phyloP scores from a whole-genome alignment of 2,329 filamentous ascomycete species.

The Arthrobotrys musiformis region DNA sequence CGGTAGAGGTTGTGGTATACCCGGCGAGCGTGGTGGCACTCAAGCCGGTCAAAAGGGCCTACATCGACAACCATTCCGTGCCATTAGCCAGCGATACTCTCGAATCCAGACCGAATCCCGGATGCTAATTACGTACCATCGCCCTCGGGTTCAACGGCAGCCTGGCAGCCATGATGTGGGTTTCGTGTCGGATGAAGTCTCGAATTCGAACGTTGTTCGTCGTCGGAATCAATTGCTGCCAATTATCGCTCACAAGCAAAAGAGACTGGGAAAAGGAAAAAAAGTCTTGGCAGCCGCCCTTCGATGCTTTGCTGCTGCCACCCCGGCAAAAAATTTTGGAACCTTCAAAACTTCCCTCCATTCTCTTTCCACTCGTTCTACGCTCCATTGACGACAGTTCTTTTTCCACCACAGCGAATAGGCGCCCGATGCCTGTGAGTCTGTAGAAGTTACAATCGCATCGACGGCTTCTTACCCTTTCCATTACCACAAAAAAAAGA shows the following conservation, averaged over 20 bases:
- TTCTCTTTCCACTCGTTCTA: constrained; percentile 5
- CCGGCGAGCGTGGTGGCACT: constrained; percentile 47
- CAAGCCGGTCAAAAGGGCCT: constrained; percentile 52
- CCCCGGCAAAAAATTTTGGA: constrained; percentile 47
- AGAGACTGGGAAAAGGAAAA: constrained; percentile 33
- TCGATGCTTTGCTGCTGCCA: constrained; percentile 39
- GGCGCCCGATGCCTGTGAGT: constrained; percentile 23
- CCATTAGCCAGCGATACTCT: constrained; percentile 17
- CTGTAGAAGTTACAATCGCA: constrained; percentile 34
- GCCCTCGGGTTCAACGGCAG: constrained; percentile 51
- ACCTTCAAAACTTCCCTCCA: constrained; percentile 8
- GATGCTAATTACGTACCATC: constrained; percentile 34
- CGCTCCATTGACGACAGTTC: not conserved
- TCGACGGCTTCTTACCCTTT: constrained; percentile 10
- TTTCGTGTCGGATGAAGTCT: constrained; percentile 8
- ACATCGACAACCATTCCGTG: not conserved
- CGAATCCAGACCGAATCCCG: not conserved
- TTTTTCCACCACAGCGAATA: constrained; percentile 13
- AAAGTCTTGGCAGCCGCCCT: constrained; percentile 42
- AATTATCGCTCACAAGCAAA: constrained; percentile 41
- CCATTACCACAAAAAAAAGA: not conserved
- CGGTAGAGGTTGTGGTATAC: constrained; percentile 40
- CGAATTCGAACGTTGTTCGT: not conserved
- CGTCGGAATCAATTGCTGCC: constrained; percentile 4
- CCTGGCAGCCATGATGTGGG: constrained; percentile 50